phyloP scores from a whole-genome alignment of 805 yeast genomes.

The Ogataea neopini region DNA sequence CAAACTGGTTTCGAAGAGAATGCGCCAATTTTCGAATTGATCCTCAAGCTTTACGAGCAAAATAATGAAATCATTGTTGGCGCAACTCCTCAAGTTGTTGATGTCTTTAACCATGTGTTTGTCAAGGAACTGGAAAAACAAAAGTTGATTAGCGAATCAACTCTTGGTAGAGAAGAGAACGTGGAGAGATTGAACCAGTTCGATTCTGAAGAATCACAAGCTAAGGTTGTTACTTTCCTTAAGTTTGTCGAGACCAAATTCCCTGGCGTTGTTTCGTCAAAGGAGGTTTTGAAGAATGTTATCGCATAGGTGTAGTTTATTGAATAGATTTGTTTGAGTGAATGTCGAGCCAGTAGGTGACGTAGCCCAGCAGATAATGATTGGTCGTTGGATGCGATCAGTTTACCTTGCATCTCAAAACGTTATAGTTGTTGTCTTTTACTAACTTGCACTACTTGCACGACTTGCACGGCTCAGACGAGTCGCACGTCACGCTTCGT shows the following conservation, averaged over 20 bases:
- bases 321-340: conserved; percentile 20
- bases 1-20: conserved; percentile 90
- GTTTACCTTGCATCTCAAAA: too few relatives aligned
- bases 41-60: conserved; percentile 68
- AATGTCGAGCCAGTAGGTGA: too few relatives aligned
- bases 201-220: conserved; percentile 63
- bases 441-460: too few relatives aligned
- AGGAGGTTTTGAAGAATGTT: conserved; percentile 46
- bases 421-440: too few relatives aligned
- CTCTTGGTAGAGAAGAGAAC: conserved; percentile 84
- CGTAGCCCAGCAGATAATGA: too few relatives aligned
- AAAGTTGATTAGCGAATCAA: conserved; percentile 67
- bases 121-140: conserved; percentile 73
- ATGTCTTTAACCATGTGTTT: conserved; percentile 69
- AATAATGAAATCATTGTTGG: conserved; percentile 54
- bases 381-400: too few relatives aligned
- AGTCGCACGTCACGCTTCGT: too few relatives aligned
- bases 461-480: too few relatives aligned
- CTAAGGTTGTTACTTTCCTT: conserved; percentile 66
- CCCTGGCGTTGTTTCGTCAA: conserved; percentile 60
- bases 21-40: conserved; percentile 80
- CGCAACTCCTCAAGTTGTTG: conserved; percentile 64
- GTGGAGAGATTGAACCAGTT: conserved; percentile 79
- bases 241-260: conserved; percentile 68
- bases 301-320: conserved; percentile 43